phyloP scores from a whole-genome alignment of 139 green algal genomes.

The Chlorella sorokiniana region DNA sequence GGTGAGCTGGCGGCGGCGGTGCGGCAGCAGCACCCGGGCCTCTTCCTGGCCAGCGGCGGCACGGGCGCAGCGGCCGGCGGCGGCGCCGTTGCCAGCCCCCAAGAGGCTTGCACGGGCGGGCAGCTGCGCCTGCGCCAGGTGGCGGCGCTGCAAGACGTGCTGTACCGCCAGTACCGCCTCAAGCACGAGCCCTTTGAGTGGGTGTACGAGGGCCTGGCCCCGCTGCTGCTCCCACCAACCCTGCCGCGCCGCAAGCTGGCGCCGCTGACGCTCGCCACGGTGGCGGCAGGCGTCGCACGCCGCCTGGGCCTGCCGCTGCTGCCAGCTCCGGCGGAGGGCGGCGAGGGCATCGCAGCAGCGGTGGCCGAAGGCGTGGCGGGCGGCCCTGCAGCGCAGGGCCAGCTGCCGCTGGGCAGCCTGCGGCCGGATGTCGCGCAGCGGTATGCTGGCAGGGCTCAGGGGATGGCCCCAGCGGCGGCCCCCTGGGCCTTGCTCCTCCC shows the following conservation, averaged over 20 bases:
- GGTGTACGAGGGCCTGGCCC: constrained; percentile 76
- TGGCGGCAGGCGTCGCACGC: constrained; percentile 42
- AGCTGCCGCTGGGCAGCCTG: constrained; percentile 28
- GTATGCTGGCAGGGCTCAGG: constrained; percentile 19
- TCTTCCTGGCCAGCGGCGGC: not conserved
- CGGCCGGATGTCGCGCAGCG: constrained; percentile 11
- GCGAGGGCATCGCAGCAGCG: not conserved
- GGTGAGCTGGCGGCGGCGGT: constrained; percentile 22
- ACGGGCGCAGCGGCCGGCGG: not conserved
- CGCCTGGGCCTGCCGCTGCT: constrained; percentile 48
- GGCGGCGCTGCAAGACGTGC: constrained; percentile 9
- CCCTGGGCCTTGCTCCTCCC: constrained; percentile 13
- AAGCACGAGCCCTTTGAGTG: constrained; percentile 73
- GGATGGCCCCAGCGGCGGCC: not conserved
- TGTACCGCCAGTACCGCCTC: constrained; percentile 40
- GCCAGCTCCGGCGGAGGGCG: constrained; percentile 28
- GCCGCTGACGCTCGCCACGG: constrained; percentile 46
- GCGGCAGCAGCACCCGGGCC: not conserved
- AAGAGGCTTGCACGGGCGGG: no score
- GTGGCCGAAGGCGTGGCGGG: not conserved
- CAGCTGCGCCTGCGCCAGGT: not conserved
- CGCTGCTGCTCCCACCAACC: constrained; percentile 57
- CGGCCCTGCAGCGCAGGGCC: constrained; percentile 13
- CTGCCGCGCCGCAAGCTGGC: constrained; percentile 44
- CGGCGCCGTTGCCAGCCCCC: not conserved